Conservation (phyloP, 2,329 filamentous ascomycete genomes). For the Didymella exigua region DNA sequence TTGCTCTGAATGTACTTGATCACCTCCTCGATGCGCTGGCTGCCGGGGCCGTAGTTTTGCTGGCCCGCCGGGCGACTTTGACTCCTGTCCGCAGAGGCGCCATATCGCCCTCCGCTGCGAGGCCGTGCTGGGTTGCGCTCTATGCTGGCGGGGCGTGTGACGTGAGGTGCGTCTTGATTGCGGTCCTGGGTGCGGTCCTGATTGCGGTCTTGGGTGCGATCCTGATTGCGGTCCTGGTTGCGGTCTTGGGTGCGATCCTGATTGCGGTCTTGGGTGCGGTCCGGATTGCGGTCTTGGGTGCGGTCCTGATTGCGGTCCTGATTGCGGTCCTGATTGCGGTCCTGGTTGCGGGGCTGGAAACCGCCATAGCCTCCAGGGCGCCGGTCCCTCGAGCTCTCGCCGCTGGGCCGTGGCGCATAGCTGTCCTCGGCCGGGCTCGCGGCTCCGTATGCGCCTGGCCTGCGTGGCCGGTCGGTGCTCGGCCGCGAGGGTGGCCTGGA, state of each 20-base stretch:
- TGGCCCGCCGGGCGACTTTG: conserved; percentile 35
- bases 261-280: conserved; percentile 1
- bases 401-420: conserved; percentile 25
- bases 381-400: conserved; percentile 32
- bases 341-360: conserved; percentile 32
- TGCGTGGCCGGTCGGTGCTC: conserved; percentile 35
- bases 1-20: conserved; percentile 83
- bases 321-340: conserved; percentile 11
- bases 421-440: conserved; percentile 38
- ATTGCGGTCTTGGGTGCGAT: conserved; percentile 27
- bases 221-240: not conserved
- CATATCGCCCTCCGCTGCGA: conserved; percentile 42
- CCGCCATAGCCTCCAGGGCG: conserved; percentile 35
- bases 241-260: conserved; percentile 23
- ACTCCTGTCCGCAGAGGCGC: conserved; percentile 29
- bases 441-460: conserved; percentile 34
- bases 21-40: conserved; percentile 60
- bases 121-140: conserved; percentile 51
- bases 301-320: conserved; percentile 4
- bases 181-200: not conserved
- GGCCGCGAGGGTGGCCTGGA: conserved; percentile 23
- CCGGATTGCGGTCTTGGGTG: not conserved
- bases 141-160: conserved; percentile 47
- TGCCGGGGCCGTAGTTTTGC: conserved; percentile 46
- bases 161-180: conserved; percentile 27